Evolutionary conservation across 192 early-diverging fungal species (phyloP).

Genomic region (Backusella tuberculispora): DNA sequence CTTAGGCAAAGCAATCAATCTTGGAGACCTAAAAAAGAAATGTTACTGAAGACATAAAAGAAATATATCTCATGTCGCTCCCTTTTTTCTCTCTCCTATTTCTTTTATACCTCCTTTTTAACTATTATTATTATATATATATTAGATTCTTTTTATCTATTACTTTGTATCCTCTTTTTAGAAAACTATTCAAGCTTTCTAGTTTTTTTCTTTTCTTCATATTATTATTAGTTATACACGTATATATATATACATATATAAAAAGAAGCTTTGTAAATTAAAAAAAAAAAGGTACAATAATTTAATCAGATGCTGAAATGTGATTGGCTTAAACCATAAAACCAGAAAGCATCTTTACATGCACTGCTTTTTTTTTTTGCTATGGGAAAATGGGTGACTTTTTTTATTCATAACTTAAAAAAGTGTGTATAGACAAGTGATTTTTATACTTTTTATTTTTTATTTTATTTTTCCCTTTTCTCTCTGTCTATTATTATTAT

Average conservation of each 20-base stretch:
- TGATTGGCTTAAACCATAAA: no score
- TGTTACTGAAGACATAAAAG: neutral
- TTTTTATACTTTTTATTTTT: no score
- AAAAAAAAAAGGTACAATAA: neutral
- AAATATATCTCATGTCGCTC: constrained; percentile 10
- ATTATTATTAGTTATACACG: neutral
- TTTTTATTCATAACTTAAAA: no score
- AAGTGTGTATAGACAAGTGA: no score
- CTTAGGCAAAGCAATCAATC: constrained; percentile 25
- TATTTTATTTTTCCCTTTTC: no score
- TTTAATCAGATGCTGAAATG: neutral
- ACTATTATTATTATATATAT: neutral
- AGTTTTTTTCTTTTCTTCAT: neutral
- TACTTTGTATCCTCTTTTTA: no score
- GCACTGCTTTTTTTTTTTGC: no score
- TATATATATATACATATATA: neutral
- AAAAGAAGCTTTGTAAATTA: neutral
- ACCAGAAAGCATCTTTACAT: no score
- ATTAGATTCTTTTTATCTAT: neutral
- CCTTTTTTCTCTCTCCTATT: neutral
- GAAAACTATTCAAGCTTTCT: neutral
- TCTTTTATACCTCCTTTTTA: neutral
- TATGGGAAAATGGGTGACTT: no score
- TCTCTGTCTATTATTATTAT: no score
- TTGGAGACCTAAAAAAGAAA: constrained; percentile 11